Conservation (phyloP, 2,329 filamentous ascomycete genomes). For the Lasiodiplodia citricola region DNA sequence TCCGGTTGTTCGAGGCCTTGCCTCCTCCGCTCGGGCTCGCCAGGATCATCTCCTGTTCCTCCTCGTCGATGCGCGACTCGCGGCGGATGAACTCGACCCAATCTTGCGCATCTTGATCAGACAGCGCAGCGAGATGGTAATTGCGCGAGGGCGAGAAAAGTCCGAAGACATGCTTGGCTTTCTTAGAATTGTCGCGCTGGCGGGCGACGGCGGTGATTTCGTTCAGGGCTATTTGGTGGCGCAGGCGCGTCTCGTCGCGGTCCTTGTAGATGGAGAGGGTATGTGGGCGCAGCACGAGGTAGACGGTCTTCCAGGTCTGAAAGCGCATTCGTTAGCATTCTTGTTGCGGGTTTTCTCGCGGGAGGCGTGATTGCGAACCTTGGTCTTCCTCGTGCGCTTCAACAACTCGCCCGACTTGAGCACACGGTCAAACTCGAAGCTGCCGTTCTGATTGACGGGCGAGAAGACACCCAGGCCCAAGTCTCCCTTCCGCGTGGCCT, state of each 20-base stretch:
- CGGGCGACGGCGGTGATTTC: slow-evolving; percentile 91
- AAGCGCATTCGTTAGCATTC: slow-evolving; percentile 29
- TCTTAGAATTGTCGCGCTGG: slow-evolving; percentile 87
- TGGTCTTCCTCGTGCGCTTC: slow-evolving; percentile 92
- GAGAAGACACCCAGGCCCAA: slow-evolving; percentile 66
- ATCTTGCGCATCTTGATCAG: slow-evolving; percentile 75
- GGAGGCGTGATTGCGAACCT: slow-evolving; percentile 60
- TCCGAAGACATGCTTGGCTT: slow-evolving; percentile 85
- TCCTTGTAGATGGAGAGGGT: slow-evolving; percentile 92
- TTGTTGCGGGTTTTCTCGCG: not conserved
- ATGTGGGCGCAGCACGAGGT: slow-evolving; percentile 88
- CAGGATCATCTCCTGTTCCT: slow-evolving; percentile 82
- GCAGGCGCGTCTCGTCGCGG: slow-evolving; percentile 84
- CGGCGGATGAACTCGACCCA: slow-evolving; percentile 85
- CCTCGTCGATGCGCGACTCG: slow-evolving; percentile 83
- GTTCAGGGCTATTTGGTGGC: slow-evolving; percentile 83
- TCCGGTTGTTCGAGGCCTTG: not conserved
- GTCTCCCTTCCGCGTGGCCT: slow-evolving; percentile 31
- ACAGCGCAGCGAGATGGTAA: slow-evolving; percentile 83
- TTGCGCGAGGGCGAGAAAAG: slow-evolving; percentile 91
- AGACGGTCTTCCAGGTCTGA: slow-evolving; percentile 88
- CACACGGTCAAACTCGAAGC: slow-evolving; percentile 93
- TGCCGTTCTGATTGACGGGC: slow-evolving; percentile 91
- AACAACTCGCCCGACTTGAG: slow-evolving; percentile 86
- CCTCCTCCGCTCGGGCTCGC: slow-evolving; percentile 65